phyloP scores from a whole-genome alignment of 768 basidiomycete genomes.

The Calocybe cyanea region DNA sequence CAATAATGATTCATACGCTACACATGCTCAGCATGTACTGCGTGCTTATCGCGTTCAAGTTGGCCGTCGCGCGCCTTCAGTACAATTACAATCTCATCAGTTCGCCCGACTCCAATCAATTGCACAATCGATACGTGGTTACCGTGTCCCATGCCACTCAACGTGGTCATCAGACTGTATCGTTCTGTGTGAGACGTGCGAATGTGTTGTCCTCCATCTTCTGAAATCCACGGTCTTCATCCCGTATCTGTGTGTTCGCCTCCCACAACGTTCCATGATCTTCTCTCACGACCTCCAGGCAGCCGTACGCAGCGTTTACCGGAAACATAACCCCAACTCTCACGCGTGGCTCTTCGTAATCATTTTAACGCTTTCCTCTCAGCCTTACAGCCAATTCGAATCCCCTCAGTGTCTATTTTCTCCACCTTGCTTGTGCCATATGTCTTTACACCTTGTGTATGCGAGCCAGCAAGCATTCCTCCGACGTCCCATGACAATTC shows the following conservation, averaged over 20 bases:
- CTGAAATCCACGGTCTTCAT: background rate
- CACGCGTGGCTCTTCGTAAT: conserved; percentile 10
- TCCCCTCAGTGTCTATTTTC: background rate
- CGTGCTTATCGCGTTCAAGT: no score
- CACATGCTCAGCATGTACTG: no score
- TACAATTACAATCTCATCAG: no score
- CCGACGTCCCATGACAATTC: conserved; percentile 2
- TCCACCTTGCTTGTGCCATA: background rate
- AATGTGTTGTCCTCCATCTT: conserved; percentile 1
- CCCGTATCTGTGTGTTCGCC: conserved; percentile 9
- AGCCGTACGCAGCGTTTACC: conserved; percentile 6
- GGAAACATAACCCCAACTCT: conserved; percentile 10
- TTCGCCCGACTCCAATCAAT: background rate
- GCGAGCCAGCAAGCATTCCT: background rate
- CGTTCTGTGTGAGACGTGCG: conserved; percentile 5
- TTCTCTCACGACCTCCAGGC: conserved; percentile 14
- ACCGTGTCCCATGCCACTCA: background rate
- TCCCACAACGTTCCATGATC: conserved; percentile 12
- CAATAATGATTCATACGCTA: no score
- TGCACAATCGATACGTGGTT: background rate
- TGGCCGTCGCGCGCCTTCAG: no score
- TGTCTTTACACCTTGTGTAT: background rate
- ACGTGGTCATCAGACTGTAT: conserved; percentile 8
- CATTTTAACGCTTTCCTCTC: conserved; percentile 4
- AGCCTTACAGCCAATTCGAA: background rate